A percentile compares a stretch with the other conserved stretches of the same genome.
Conservation (phyloP, 345 rosid genomes). For the Gossypium raimondii region DNA sequence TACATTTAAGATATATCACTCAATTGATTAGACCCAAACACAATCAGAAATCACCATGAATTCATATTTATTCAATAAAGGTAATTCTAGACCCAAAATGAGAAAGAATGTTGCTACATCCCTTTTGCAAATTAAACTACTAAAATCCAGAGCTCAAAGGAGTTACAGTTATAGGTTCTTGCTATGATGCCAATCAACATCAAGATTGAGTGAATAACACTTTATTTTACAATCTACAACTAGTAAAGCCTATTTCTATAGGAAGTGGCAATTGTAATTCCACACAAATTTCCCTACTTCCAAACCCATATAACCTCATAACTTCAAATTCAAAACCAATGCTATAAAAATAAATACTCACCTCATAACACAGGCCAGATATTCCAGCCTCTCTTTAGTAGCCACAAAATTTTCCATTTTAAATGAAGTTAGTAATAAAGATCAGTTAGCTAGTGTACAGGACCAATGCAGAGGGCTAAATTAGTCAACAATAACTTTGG, state of each 20-base stretch:
- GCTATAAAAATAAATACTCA: background rate
- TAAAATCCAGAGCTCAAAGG: background rate
- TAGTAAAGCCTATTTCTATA: background rate
- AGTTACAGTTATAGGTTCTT: background rate
- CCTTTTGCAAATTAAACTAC: background rate
- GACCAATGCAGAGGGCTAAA: background rate
- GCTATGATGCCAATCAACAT: background rate
- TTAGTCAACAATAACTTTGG: background rate
- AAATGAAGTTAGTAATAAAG: background rate
- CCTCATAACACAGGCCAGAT: background rate
- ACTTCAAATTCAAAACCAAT: background rate
- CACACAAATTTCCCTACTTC: background rate
- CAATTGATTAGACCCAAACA: no score
- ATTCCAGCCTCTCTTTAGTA: slow-evolving; percentile 8
- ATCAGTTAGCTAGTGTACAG: background rate
- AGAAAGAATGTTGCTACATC: no score
- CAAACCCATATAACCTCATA: background rate
- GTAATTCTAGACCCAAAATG: no score
- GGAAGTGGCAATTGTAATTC: background rate
- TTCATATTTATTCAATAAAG: no score
- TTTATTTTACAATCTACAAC: background rate
- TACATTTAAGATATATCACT: no score
- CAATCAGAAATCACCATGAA: no score
- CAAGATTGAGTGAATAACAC: background rate
- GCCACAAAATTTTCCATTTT: background rate